These are phyloP conservation scores for Adiantum capillusveneris DNA, from an alignment of 75 land plant species.

Conservation along the genomic window DNA sequence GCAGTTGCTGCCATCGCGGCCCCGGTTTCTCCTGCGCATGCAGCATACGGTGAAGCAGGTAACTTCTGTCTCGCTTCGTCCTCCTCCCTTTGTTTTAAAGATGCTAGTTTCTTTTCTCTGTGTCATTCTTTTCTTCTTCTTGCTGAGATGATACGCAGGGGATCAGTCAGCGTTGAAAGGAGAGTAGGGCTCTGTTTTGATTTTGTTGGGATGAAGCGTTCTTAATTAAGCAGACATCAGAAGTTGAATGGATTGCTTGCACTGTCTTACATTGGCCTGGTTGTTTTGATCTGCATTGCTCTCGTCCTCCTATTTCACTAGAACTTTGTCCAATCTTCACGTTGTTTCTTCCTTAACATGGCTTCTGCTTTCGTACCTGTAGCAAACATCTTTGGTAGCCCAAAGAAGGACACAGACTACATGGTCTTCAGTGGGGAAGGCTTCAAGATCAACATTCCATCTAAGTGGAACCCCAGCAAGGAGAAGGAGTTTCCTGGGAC, in stretches of 20 bases:
- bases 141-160: too few species aligned
- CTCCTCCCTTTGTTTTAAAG: too few species aligned
- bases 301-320: constrained; percentile 2
- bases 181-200: not conserved
- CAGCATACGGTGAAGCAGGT: constrained; percentile 97
- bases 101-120: not conserved
- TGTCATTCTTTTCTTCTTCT: not conserved
- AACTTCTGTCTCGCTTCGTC: constrained; percentile 4
- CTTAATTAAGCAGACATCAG: too few species aligned
- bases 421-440: constrained; percentile 60
- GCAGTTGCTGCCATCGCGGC: constrained; percentile 42
- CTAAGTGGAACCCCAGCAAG: constrained; percentile 98
- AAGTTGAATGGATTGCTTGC: too few species aligned
- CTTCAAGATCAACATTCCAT: constrained; percentile 67
- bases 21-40: constrained; percentile 77
- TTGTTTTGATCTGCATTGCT: not conserved
- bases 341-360: too few species aligned
- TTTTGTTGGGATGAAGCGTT: too few species aligned
- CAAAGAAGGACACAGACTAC: constrained; percentile 85
- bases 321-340: too few species aligned
- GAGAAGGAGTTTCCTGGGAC: constrained; percentile 90
- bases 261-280: too few species aligned
- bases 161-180: too few species aligned
- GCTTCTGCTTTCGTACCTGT: not conserved
- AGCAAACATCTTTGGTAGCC: constrained; percentile 91